Percentiles rank a stretch among this genome's conserved stretches.
Evolutionary conservation across 805 yeast genomes (phyloP).

Genomic region (Yarrowia sp.): DNA sequence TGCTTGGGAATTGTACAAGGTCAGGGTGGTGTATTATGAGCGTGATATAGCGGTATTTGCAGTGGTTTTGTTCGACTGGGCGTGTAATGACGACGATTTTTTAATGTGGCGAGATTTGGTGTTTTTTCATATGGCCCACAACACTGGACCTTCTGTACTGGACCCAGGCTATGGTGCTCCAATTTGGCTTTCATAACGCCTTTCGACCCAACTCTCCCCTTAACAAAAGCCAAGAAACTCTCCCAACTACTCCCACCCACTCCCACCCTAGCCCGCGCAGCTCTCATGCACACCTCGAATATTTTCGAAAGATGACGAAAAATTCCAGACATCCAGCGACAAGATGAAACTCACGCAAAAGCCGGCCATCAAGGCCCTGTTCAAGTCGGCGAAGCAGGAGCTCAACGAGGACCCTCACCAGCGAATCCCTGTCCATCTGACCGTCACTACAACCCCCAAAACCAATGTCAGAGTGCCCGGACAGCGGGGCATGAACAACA

Average conservation of each 20-base stretch:
- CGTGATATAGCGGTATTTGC: too few relatives aligned
- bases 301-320: neutral
- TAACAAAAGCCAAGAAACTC: neutral
- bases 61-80: too few relatives aligned
- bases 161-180: too few relatives aligned
- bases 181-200: too few relatives aligned
- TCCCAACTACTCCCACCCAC: neutral
- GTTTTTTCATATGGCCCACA: too few relatives aligned
- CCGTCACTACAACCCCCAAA: conserved; percentile 6
- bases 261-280: neutral
- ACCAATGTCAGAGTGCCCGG: conserved; percentile 23
- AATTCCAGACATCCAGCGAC: neutral
- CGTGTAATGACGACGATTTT: too few relatives aligned
- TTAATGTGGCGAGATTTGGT: too few relatives aligned
- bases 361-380: conserved; percentile 29
- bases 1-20: too few relatives aligned
- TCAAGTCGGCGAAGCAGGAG: conserved; percentile 21
- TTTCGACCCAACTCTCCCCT: too few relatives aligned
- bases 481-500: conserved; percentile 19
- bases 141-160: too few relatives aligned
- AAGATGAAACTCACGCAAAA: conserved; percentile 12
- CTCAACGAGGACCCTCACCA: conserved; percentile 7
- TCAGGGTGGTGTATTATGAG: too few relatives aligned
- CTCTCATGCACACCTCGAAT: neutral
- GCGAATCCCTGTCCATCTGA: conserved; percentile 17